Evolutionary conservation across 169 alveolate species (phyloP).

Genomic region (Amoebophrya sp.): DNA sequence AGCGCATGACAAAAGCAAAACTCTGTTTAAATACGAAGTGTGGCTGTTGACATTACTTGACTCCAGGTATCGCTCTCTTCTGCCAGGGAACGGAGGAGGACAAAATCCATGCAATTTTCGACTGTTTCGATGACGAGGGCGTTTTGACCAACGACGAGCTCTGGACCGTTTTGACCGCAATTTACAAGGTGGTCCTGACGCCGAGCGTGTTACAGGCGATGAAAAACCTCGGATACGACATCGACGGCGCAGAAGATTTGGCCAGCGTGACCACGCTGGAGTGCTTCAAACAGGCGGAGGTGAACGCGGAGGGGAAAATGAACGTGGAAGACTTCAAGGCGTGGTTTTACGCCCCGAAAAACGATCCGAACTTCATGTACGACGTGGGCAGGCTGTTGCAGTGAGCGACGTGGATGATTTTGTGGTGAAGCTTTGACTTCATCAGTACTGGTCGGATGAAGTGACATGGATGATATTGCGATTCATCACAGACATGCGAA

Average conservation of each 20-base stretch:
- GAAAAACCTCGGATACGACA: background rate
- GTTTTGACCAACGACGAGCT: background rate
- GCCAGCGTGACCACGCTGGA: background rate
- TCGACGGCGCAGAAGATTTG: background rate
- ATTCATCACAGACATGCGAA: too few species aligned
- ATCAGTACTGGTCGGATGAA: too few species aligned
- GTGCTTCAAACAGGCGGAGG: background rate
- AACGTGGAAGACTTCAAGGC: background rate
- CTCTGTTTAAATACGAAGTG: too few species aligned
- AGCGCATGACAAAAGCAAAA: too few species aligned
- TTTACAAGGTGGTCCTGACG: background rate
- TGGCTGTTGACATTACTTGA: too few species aligned
- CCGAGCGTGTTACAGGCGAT: background rate
- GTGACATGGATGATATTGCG: too few species aligned
- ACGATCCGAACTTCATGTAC: background rate
- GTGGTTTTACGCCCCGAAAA: background rate
- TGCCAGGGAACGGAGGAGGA: slow-evolving; percentile 21
- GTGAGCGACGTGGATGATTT: too few species aligned
- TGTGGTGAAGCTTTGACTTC: too few species aligned
- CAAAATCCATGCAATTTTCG: background rate
- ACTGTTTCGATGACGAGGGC: background rate
- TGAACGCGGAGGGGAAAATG: background rate
- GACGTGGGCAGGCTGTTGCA: background rate
- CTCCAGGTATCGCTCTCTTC: background rate
- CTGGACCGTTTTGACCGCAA: background rate